Conservation (phyloP, 768 basidiomycete genomes). For the Termitomyces titanicus region DNA sequence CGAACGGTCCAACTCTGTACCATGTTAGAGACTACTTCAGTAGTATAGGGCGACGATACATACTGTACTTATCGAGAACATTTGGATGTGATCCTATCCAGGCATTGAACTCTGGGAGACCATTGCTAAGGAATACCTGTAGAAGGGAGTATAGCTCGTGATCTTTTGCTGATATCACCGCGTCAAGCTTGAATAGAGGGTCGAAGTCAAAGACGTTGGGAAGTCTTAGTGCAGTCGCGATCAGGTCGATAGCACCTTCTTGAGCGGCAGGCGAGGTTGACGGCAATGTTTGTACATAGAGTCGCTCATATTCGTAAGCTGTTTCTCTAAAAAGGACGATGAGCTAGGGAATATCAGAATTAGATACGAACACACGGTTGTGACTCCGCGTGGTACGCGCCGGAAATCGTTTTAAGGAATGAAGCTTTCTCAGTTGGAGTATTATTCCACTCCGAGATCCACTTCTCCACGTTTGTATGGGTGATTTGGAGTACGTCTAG, state of each 20-base stretch:
- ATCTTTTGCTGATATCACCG: slow-evolving; percentile 59
- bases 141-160: slow-evolving; percentile 75
- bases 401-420: slow-evolving; percentile 63
- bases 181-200: slow-evolving; percentile 71
- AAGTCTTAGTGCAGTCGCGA: slow-evolving; percentile 62
- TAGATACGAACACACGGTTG: slow-evolving; percentile 46
- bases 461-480: slow-evolving; percentile 63
- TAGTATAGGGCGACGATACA: slow-evolving; percentile 19
- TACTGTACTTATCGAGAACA: slow-evolving; percentile 56
- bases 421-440: slow-evolving; percentile 56
- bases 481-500: slow-evolving; percentile 59
- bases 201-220: slow-evolving; percentile 80
- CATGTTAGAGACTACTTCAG: slow-evolving; percentile 1
- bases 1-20: slow-evolving; percentile 49
- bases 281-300: slow-evolving; percentile 60
- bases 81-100: slow-evolving; percentile 55
- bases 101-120: slow-evolving; percentile 54
- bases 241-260: slow-evolving; percentile 53
- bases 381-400: slow-evolving; percentile 52
- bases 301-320: slow-evolving; percentile 63
- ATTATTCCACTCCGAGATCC: slow-evolving; percentile 75
- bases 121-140: slow-evolving; percentile 66
- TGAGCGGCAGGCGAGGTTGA: slow-evolving; percentile 47
- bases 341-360: background rate
- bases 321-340: slow-evolving; percentile 35